A percentile compares a stretch with the other conserved stretches of the same genome.
Evolutionary conservation across 345 rosid genomes (phyloP).

Genomic region (Eutrema japonicum): DNA sequence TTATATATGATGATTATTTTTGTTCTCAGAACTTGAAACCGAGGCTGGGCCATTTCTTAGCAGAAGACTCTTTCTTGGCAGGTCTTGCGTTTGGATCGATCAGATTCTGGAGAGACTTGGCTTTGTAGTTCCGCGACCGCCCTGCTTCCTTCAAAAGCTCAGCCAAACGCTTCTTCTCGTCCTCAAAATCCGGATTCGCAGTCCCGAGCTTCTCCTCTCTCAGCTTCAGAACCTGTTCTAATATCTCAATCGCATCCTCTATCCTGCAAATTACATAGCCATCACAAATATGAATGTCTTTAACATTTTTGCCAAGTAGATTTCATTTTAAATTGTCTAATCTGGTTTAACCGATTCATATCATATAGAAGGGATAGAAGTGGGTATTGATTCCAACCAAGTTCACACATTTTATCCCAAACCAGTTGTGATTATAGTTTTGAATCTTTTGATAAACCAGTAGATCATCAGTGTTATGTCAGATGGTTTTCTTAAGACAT

Average conservation of each 20-base stretch:
- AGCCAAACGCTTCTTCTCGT: constrained; percentile 85
- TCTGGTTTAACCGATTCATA: neutral
- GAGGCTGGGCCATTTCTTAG: constrained; percentile 87
- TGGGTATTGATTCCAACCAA: neutral
- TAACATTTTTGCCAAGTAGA: no score
- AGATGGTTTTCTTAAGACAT: constrained; percentile 14
- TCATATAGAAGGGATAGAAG: neutral
- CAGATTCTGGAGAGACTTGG: constrained; percentile 92
- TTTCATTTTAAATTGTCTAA: neutral
- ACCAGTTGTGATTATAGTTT: neutral
- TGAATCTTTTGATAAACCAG: neutral
- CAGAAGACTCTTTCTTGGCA: constrained; percentile 65
- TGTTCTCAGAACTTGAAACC: constrained; percentile 76
- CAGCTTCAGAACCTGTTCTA: constrained; percentile 86
- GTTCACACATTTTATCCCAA: neutral
- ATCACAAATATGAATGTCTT: constrained; percentile 16
- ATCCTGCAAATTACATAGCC: constrained; percentile 60
- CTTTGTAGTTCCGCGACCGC: constrained; percentile 78
- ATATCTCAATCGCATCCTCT: constrained; percentile 93
- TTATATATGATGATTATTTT: constrained; percentile 13
- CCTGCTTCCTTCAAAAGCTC: constrained; percentile 99
- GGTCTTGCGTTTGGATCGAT: constrained; percentile 83
- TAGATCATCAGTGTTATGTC: neutral
- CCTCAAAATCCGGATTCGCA: constrained; percentile 98
- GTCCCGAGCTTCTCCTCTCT: constrained; percentile 98